Conservation (phyloP, 192 early-diverging fungal genomes). For the Backusella westeae region DNA sequence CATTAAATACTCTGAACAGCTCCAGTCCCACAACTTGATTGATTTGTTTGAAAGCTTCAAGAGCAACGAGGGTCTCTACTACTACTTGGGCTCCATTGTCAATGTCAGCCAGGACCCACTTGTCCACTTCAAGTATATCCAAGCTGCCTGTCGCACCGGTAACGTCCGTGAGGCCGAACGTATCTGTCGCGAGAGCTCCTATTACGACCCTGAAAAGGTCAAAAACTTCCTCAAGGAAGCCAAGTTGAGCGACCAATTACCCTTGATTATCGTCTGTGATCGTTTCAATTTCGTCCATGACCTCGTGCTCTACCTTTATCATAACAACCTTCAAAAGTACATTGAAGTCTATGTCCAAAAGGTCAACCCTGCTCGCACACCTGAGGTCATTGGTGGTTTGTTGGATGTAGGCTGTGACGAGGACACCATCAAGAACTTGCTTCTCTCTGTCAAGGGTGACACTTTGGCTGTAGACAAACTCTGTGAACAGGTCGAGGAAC, state of each 20-base stretch:
- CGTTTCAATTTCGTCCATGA: slow-evolving; percentile 97
- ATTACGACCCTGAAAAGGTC: slow-evolving; percentile 97
- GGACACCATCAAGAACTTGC: slow-evolving; percentile 83
- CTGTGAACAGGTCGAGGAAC: slow-evolving; percentile 90
- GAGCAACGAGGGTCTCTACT: slow-evolving; percentile 93
- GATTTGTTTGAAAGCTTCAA: slow-evolving; percentile 90
- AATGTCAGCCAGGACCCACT: slow-evolving; percentile 93
- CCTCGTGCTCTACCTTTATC: slow-evolving; percentile 93
- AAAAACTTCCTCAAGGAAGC: slow-evolving; percentile 99
- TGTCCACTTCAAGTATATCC: slow-evolving; percentile 99
- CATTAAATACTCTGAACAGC: slow-evolving; percentile 95
- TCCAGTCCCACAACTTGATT: slow-evolving; percentile 86
- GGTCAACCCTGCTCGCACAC: slow-evolving; percentile 92
- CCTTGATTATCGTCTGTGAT: slow-evolving; percentile 98
- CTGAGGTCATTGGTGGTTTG: slow-evolving; percentile 94
- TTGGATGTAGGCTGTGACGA: slow-evolving; percentile 99
- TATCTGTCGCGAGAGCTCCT: slow-evolving; percentile 93
- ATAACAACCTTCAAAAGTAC: slow-evolving; percentile 91
- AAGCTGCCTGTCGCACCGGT: slow-evolving; percentile 88
- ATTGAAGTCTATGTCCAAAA: slow-evolving; percentile 99
- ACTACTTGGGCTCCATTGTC: slow-evolving; percentile 94
- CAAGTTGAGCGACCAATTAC: slow-evolving; percentile 92
- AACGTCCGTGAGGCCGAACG: slow-evolving; percentile 98
- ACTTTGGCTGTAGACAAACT: slow-evolving; percentile 81
- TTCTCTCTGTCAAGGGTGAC: slow-evolving; percentile 79